Evolutionary conservation across 306 rosid genomes (phyloP), one percentile per base, ranked within the genome.

Genomic region (Prunus davidiana): DNA sequence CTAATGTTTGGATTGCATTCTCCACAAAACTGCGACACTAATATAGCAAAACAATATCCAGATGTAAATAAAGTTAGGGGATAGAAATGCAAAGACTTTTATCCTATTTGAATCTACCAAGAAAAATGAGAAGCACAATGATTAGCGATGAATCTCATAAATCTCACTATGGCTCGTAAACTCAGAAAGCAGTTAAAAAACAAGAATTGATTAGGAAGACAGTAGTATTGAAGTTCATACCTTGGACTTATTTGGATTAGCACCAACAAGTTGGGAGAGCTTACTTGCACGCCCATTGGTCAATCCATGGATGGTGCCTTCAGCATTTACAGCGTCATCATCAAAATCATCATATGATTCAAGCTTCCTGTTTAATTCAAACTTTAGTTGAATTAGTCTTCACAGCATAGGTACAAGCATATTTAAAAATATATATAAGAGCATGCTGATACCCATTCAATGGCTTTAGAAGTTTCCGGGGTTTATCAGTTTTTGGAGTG

Each of bases 291-390:
- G 86, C 72, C 79, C 88, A 24, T 82, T 78, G 64, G 28, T 69
- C 78, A 77, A 75, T 64, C 72, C 38, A 30, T 47, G 75, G 49
- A 28, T 67, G 50, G 80, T 38, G 30, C 78, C 81, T 58, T 67
- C 76, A 75, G 58, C 82, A 81, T 78, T 84, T 81, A 73, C 74
- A 52, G 86, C 75, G 55, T 91, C 91, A 78, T 93, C 98, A 76
- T 85, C 89, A 86, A 90, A 91, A 89, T 91, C 98, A 69, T 87
- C 90, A 81, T 82, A 82, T 0, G 95, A 88, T 75, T 87, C 93
- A 2, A 92, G 97, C 84, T 73, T 87, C 79, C 96, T 94, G 87
- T 72, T 64, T 34, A 74, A 75, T 72, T 70, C 54, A 74, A 79
- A 70, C n/a, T 60, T 38, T 60, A 61, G 62, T 46, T 45, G 41